phyloP scores from a whole-genome alignment of 176 grass and related monocot species.

The Eleusine coracana region DNA sequence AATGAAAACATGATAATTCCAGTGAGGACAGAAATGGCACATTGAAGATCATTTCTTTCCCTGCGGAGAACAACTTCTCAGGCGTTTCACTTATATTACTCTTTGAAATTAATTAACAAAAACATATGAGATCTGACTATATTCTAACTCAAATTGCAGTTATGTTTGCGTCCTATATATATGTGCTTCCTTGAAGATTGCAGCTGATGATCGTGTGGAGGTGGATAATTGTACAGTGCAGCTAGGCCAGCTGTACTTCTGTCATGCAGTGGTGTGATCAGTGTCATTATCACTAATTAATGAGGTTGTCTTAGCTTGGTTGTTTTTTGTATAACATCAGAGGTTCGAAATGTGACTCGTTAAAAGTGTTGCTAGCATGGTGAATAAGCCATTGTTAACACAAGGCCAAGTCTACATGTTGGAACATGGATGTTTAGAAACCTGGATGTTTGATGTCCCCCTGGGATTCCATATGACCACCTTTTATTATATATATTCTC shows the following conservation, averaged over 20 bases:
- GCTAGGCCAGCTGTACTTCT: not conserved
- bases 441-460: not conserved
- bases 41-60: not conserved
- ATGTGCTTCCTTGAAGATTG: not conserved
- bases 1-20: not conserved
- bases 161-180: not conserved
- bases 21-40: slow-evolving; percentile 20
- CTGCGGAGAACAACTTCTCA: slow-evolving; percentile 9
- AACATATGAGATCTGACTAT: not conserved
- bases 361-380: not conserved
- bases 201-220: not conserved
- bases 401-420: not conserved
- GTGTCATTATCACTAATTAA: slow-evolving; percentile 33
- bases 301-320: slow-evolving; percentile 33
- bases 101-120: not conserved
- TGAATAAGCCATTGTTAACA: not conserved
- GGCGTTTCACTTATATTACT: not conserved
- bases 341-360: not conserved
- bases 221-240: slow-evolving; percentile 12
- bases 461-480: not conserved
- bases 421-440: not conserved
- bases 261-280: not conserved
- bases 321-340: slow-evolving; percentile 28
- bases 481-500: no score
- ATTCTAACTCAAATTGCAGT: slow-evolving; percentile 10